Base-by-base conservation (phyloP, 2,329 filamentous ascomycete species). In the Lomentospora prolificans region DNA sequence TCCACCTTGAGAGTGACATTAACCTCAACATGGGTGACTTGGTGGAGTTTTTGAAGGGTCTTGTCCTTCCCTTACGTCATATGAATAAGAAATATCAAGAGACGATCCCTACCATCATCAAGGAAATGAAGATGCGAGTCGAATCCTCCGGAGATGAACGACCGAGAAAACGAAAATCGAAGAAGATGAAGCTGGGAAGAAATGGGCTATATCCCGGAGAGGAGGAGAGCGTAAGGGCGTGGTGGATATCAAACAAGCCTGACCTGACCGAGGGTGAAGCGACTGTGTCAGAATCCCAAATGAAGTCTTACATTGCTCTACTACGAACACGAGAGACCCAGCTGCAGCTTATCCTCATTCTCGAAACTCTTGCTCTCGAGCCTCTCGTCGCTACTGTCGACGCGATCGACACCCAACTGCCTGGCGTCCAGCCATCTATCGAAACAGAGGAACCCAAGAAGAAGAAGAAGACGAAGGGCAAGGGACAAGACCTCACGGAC, bases 81-180 rank as follows among this genome's bases (percentile, higher is more conserved):
- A 79, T 90, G 59, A 88, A 92, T 65, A 90, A 87, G 65, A 94
- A 92, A 65, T 91, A 89, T 63, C 79, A 82, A n/a, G 84, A 87
- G 55, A 83, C 82, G 2, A 67, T 92, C 24, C 83, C 85, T 0
- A 75, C 76, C 5, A 73, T 88, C 36, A 75, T 89, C 24, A 66
- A 70, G 2, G 75, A 77, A 51, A 80, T 84, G 64, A 81, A 80
- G 31, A 71, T 78, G 1, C 69, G 75, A 9, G 70, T 79, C 7
- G 77, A 84, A n/a, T 77, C 74, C 58, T 83, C 77, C 4, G 80
- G 81, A 46, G 72, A 74, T 51, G 52, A 58, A 3, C 55, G 55
- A 3, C 33, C 53, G 7, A 50, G 51, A n/a, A 81, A 74, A 64
- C 75, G 72, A 55, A 83, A 80, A 57, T 61, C 73, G n/a, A 86